Evolutionary conservation across 371 early-diverging fungal genomes (phyloP).

Genomic region (Mortierella sp.): DNA sequence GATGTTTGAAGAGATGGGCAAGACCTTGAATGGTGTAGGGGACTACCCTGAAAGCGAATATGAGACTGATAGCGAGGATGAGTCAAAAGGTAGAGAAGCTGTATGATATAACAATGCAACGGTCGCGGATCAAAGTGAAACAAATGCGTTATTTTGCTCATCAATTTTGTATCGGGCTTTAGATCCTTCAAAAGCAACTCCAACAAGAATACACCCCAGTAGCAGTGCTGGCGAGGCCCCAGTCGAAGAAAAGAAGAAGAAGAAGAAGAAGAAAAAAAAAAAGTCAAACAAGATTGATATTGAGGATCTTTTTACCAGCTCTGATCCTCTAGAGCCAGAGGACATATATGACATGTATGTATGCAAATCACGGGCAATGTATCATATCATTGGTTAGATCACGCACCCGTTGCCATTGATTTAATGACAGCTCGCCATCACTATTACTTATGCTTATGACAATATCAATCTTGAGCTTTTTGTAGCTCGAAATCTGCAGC

Average conservation of each 20-base stretch:
- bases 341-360: constrained; percentile 59
- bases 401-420: background rate
- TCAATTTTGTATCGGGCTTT: background rate
- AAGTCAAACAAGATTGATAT: constrained; percentile 64
- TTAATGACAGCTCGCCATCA: background rate
- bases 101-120: background rate
- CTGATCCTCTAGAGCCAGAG: constrained; percentile 56
- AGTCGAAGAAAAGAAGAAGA: constrained; percentile 55
- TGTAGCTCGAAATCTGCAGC: constrained; percentile 59
- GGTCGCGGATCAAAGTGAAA: background rate
- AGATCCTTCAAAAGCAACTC: background rate
- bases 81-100: background rate
- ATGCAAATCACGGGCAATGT: no score
- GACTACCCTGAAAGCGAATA: constrained; percentile 33
- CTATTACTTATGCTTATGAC: background rate
- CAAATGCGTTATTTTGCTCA: background rate
- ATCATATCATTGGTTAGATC: background rate
- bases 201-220: background rate
- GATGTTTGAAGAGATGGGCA: constrained; percentile 39
- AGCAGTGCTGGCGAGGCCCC: background rate
- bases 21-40: constrained; percentile 28
- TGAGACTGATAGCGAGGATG: constrained; percentile 22
- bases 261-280: constrained; percentile 68
- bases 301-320: constrained; percentile 56
- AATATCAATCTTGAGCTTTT: background rate